These are phyloP conservation scores for Lignosus rhinocerotis DNA, from an alignment of 1,284 basidiomycete genomes.

Conservation along the genomic window DNA sequence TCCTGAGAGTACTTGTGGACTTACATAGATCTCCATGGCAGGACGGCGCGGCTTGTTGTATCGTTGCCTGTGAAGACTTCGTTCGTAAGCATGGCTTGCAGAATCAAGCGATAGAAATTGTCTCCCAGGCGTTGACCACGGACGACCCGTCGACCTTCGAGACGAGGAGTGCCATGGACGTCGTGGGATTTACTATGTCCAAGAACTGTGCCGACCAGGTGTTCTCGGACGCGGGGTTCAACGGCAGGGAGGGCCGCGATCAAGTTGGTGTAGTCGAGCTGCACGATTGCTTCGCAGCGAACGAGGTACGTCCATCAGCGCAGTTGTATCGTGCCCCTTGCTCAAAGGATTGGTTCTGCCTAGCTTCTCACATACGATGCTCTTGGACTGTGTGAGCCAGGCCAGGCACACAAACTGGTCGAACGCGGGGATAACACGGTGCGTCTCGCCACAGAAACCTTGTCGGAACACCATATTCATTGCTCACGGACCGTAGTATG, in stretches of 20 bases:
- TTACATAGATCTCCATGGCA: conserved; percentile 28
- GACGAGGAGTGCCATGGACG: conserved; percentile 68
- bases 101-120: conserved; percentile 86
- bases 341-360: not conserved
- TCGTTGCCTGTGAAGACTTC: conserved; percentile 82
- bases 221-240: conserved; percentile 73
- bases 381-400: conserved; percentile 69
- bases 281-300: conserved; percentile 84
- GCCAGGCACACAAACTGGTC: conserved; percentile 76
- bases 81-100: conserved; percentile 74
- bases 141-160: conserved; percentile 67
- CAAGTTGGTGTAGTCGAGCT: conserved; percentile 84
- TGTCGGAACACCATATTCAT: not conserved
- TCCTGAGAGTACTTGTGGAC: not conserved
- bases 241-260: conserved; percentile 62
- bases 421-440: conserved; percentile 84
- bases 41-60: conserved; percentile 77
- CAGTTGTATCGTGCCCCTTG: not conserved
- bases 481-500: conserved; percentile 64
- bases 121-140: conserved; percentile 64
- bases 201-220: conserved; percentile 70
- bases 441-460: conserved; percentile 1
- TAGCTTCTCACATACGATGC: conserved; percentile 88
- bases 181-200: conserved; percentile 77
- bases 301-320: conserved; percentile 52